Percentiles rank a stretch among this genome's conserved stretches.
Conservation (phyloP, 2,329 filamentous ascomycete genomes). For the Metarhizium anisopliae region DNA sequence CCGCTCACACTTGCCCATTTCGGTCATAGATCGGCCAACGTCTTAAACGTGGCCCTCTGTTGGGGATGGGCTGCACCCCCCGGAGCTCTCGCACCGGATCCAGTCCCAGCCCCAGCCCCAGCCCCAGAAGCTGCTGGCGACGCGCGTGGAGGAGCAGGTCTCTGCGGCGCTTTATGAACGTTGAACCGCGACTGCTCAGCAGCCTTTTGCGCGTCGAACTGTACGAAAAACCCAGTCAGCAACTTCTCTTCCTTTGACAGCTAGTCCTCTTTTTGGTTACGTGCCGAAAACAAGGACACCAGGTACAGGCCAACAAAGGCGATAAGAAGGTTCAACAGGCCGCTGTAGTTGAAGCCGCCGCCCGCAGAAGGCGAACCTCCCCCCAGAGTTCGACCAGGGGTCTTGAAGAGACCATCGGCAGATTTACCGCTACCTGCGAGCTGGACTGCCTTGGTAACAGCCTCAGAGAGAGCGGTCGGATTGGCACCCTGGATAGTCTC, state of each 20-base stretch:
- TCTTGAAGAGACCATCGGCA: conserved; percentile 39
- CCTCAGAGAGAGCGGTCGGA: conserved; percentile 62
- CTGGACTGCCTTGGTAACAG: conserved; percentile 62
- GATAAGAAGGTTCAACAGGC: conserved; percentile 39
- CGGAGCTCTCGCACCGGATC: conserved; percentile 7
- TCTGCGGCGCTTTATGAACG: conserved; percentile 26
- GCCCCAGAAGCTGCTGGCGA: background rate
- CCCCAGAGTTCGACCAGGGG: conserved; percentile 49
- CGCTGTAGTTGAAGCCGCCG: conserved; percentile 26
- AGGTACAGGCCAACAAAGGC: conserved; percentile 54
- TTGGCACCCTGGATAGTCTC: conserved; percentile 78
- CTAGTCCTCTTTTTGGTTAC: conserved; percentile 17
- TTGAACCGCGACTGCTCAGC: conserved; percentile 54
- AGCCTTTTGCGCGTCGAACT: conserved; percentile 54
- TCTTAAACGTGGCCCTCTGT: conserved; percentile 35
- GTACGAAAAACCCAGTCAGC: conserved; percentile 14
- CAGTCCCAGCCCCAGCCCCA: background rate
- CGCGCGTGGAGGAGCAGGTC: conserved; percentile 1
- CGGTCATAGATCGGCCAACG: conserved; percentile 41
- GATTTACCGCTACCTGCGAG: conserved; percentile 34
- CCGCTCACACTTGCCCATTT: background rate
- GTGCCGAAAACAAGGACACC: conserved; percentile 50
- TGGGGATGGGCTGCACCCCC: conserved; percentile 15
- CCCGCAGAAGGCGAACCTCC: conserved; percentile 19
- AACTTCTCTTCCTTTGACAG: background rate